Percentiles rank a stretch among this genome's conserved stretches.
These are phyloP conservation scores for Echeveria elegans DNA, from an alignment of 164 flowering plant species.

Conservation along the genomic window DNA sequence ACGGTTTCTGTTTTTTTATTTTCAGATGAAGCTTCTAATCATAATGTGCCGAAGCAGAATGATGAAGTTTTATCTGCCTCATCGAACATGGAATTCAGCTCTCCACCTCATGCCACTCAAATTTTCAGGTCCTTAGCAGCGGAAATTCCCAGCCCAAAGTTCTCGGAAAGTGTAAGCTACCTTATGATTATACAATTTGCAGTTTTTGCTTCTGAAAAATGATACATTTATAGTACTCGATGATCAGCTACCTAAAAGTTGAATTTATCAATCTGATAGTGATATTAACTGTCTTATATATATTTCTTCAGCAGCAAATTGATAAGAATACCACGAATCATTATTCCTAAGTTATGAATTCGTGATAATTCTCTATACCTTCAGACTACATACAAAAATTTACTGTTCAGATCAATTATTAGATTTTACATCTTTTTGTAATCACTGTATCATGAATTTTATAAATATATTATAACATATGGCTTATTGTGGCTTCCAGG, in stretches of 20 bases:
- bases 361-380: not conserved
- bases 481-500: conserved; percentile 40
- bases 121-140: conserved; percentile 68
- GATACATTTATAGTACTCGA: too few relatives aligned
- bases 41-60: conserved; percentile 7
- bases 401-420: not conserved
- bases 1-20: conserved; percentile 8
- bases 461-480: conserved; percentile 7
- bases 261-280: too few relatives aligned
- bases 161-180: conserved; percentile 87
- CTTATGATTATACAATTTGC: not conserved
- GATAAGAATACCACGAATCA: not conserved
- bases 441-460: not conserved
- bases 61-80: conserved; percentile 23
- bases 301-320: not conserved
- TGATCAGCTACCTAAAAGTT: too few relatives aligned
- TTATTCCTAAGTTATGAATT: not conserved
- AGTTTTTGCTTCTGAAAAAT: not conserved
- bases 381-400: not conserved
- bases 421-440: not conserved
- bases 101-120: conserved; percentile 79
- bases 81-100: conserved; percentile 46
- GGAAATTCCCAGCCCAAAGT: conserved; percentile 80
- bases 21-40: not conserved
- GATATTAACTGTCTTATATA: not conserved